Base-by-base conservation (phyloP, 2,329 filamentous ascomycete genomes). In the Fusarium keratoplasticum region DNA sequence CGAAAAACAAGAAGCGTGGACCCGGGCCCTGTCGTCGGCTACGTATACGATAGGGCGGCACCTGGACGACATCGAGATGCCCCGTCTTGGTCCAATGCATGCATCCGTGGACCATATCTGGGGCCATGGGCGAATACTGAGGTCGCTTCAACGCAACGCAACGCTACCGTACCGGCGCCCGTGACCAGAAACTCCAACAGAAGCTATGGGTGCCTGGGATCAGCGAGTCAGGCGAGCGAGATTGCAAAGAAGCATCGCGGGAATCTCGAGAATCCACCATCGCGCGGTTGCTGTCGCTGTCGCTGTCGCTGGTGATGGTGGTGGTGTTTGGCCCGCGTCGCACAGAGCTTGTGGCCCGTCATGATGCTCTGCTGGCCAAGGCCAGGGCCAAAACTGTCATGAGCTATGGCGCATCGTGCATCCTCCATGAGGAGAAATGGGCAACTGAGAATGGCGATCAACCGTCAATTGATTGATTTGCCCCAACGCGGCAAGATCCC, bases 31-130 rank as follows among this genome's bases (percentile, higher is more conserved):
- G 71, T 74, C 67, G 55, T 74, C 71, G 71, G 71, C 71, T 73
- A 63, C 58, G 67, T 62, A 73, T 69, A 69, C 71, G 64, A 73
- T 73, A 73, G 71, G 71, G 71, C 71, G 64, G 71, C 71, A 74
- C 67, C 71, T 64, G 65, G 75, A 63, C 71, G 63, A 69, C 76
- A 73, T 74, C 71, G 71, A 73, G 71, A 73, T 73, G 71, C 71
- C 75, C 75, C 63, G 44, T 67, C 65, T 64, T 72, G 66, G 58
- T 73, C 75, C 75, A 75, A 76, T 77, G 27, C 67, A 65, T 63
- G 69, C 65, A 68, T 76, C 67, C 64, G 65, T 68, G 62, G 61
- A 65, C 75, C 58, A 77, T 74, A 68, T 72, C 64, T 64, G 59
- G 71, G 58, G 61, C 52, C 69, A 69, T 74, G 72, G 66, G 64